These are phyloP conservation scores for Barnettozyma populi DNA, from an alignment of 805 yeast species.

Conservation along the genomic window DNA sequence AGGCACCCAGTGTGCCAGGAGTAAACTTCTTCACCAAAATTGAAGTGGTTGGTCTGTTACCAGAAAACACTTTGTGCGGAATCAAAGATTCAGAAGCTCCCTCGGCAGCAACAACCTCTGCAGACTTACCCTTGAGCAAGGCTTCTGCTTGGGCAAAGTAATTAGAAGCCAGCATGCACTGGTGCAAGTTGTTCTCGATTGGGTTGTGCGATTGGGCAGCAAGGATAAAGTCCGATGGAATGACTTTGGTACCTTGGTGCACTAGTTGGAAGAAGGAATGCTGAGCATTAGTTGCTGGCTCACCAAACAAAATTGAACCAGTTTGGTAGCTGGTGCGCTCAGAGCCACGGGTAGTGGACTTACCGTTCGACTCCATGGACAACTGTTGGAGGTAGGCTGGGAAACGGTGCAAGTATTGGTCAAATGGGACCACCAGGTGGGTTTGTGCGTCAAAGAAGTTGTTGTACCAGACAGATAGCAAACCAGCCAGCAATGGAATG, in stretches of 20 bases:
- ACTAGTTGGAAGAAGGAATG: constrained; percentile 99
- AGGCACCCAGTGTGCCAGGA: constrained; percentile 92
- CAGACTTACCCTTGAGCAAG: constrained; percentile 90
- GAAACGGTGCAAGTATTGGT: constrained; percentile 98
- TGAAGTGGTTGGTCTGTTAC: constrained; percentile 98
- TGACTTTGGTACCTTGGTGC: constrained; percentile 97
- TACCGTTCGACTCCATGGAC: constrained; percentile 99
- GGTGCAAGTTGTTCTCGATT: constrained; percentile 88
- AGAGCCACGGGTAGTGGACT: constrained; percentile 90
- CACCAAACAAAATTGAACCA: constrained; percentile 94
- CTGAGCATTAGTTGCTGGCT: constrained; percentile 98
- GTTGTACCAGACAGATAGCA: constrained; percentile 96
- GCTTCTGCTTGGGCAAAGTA: constrained; percentile 99
- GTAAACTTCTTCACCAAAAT: constrained; percentile 93
- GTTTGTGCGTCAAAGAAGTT: constrained; percentile 98
- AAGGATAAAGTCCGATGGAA: constrained; percentile 93
- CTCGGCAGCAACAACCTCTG: constrained; percentile 77
- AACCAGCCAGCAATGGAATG: constrained; percentile 91
- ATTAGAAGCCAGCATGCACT: constrained; percentile 97
- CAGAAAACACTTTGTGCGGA: constrained; percentile 95
- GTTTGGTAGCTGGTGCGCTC: constrained; percentile 91
- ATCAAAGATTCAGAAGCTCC: constrained; percentile 82
- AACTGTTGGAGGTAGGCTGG: constrained; percentile 98
- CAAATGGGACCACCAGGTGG: constrained; percentile 96
- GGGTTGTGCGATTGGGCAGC: constrained; percentile 99